These are phyloP conservation scores for Nymphaea colorata DNA, from an alignment of 164 flowering plant genomes.

Conservation along the genomic window DNA sequence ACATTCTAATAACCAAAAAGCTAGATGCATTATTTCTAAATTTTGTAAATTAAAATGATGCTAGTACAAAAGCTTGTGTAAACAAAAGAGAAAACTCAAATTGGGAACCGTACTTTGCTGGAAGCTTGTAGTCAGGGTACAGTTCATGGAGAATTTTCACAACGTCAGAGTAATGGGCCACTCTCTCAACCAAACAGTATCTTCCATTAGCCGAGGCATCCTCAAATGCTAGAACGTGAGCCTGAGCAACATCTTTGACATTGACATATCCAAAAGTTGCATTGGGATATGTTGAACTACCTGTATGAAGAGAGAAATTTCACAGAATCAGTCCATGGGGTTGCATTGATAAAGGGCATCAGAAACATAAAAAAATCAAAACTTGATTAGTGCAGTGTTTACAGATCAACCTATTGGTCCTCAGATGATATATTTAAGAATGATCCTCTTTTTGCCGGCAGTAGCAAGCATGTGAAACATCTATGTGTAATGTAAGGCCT, in stretches of 20 bases:
- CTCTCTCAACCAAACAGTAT: slow-evolving; percentile 36
- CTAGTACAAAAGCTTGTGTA: not conserved
- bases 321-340: not conserved
- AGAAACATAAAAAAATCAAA: too few species aligned
- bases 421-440: too few species aligned
- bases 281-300: slow-evolving; percentile 25
- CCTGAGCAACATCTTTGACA: slow-evolving; percentile 45
- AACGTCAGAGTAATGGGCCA: slow-evolving; percentile 21
- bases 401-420: not conserved
- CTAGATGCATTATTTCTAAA: too few species aligned
- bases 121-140: slow-evolving; percentile 28
- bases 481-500: too few species aligned
- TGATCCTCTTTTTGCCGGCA: too few species aligned
- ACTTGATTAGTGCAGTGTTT: too few species aligned
- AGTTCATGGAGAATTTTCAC: slow-evolving; percentile 29
- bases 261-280: slow-evolving; percentile 27
- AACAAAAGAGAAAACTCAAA: not conserved
- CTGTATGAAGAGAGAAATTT: slow-evolving; percentile 7
- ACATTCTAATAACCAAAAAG: too few species aligned
- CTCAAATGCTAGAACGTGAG: slow-evolving; percentile 54
- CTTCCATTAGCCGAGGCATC: slow-evolving; percentile 41
- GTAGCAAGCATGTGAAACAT: too few species aligned
- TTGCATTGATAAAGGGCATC: too few species aligned
- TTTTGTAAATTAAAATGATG: too few species aligned
- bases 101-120: slow-evolving; percentile 30